Percentiles rank a stretch among this genome's conserved stretches.
Evolutionary conservation across 768 basidiomycete genomes (phyloP).

Genomic region (Butyriboletus loyo): DNA sequence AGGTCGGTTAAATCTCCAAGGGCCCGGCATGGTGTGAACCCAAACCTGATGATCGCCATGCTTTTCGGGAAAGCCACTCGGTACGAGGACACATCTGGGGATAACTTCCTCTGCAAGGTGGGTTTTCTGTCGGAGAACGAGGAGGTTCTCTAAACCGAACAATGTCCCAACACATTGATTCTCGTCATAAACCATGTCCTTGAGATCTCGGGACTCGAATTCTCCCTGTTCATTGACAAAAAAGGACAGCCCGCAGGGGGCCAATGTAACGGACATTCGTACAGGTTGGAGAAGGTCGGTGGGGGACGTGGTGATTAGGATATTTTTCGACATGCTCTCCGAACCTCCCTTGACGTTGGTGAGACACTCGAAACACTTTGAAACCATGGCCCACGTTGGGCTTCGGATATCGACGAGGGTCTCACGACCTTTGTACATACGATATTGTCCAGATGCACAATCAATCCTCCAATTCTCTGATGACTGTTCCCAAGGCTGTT

Average conservation of each 20-base stretch:
- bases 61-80: not conserved
- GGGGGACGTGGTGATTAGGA: constrained; percentile 12
- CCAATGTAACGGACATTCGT: constrained; percentile 27
- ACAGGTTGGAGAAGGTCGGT: not conserved
- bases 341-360: too few relatives aligned
- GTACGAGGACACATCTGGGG: not conserved
- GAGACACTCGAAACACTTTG: not conserved
- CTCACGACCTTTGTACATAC: not conserved
- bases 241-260: constrained; percentile 37
- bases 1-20: too few relatives aligned
- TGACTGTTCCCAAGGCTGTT: constrained; percentile 18
- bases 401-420: constrained; percentile 21
- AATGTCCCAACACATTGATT: constrained; percentile 39
- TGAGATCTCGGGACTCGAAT: constrained; percentile 38
- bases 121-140: constrained; percentile 20
- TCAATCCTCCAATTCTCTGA: constrained; percentile 20
- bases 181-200: constrained; percentile 36
- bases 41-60: not conserved
- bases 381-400: constrained; percentile 18
- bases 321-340: not conserved
- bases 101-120: not conserved
- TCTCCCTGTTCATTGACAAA: constrained; percentile 24
- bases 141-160: constrained; percentile 36
- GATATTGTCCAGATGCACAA: not conserved
- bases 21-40: not conserved